Percentiles rank a stretch among this genome's conserved stretches.
phyloP scores from a whole-genome alignment of 352 stramenopile species.

The Phytophthora citricola region DNA sequence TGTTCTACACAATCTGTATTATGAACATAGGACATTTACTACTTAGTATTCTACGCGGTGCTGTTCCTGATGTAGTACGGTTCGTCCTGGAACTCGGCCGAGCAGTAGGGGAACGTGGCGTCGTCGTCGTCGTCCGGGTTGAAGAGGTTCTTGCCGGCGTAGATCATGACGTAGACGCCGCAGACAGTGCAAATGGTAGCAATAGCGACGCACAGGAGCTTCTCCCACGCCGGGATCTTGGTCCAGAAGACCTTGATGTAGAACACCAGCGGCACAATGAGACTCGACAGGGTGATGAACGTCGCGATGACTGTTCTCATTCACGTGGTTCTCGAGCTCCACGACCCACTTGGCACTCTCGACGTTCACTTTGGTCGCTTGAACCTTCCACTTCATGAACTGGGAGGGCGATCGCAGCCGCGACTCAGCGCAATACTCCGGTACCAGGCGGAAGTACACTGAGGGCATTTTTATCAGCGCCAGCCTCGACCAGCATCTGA shows the following conservation, averaged over 20 bases:
- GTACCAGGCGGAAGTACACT: no score
- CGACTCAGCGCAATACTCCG: no score
- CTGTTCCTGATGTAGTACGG: conserved; percentile 59
- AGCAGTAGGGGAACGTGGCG: conserved; percentile 63
- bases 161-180: conserved; percentile 50
- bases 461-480: no score
- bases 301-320: no score
- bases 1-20: background rate
- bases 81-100: conserved; percentile 51
- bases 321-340: no score
- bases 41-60: conserved; percentile 6
- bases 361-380: no score
- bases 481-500: no score
- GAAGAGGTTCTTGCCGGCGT: conserved; percentile 44
- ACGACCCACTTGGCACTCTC: no score
- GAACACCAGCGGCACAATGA: conserved; percentile 51
- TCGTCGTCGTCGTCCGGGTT: conserved; percentile 21
- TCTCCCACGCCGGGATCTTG: conserved; percentile 53
- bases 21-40: conserved; percentile 8
- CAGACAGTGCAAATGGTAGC: conserved; percentile 32
- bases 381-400: no score
- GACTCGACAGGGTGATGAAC: conserved; percentile 15
- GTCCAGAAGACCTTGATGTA: conserved; percentile 60
- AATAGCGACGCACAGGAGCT: conserved; percentile 38
- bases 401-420: no score